Conservation (phyloP, 2,329 filamentous ascomycete genomes). For the Sporothrix brunneoviolacea region DNA sequence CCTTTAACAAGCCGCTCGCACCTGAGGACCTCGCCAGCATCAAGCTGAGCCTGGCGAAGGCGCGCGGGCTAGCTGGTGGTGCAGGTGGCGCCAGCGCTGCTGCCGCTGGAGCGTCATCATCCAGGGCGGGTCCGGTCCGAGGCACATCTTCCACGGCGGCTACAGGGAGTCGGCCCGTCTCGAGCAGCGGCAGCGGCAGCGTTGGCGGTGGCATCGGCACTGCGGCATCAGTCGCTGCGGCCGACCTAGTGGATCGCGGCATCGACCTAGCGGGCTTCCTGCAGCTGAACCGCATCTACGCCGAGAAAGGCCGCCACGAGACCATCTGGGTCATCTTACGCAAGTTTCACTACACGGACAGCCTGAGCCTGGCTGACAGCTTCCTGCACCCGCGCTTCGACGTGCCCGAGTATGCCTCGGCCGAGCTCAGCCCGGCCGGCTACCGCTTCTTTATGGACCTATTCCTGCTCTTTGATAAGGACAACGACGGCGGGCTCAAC, state of each 20-base stretch:
- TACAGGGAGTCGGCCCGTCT: conserved; percentile 4
- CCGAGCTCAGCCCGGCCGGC: conserved; percentile 86
- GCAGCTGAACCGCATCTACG: conserved; percentile 89
- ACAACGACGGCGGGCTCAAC: conserved; percentile 92
- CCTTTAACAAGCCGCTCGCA: conserved; percentile 81
- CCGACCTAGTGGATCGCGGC: conserved; percentile 45
- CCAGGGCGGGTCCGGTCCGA: background rate
- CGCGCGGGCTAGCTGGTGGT: conserved; percentile 54
- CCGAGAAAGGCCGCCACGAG: conserved; percentile 94
- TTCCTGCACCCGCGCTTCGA: conserved; percentile 94
- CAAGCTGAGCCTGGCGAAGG: conserved; percentile 74
- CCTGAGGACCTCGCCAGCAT: conserved; percentile 82
- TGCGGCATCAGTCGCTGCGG: background rate
- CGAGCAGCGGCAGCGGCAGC: conserved; percentile 8
- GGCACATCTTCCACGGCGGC: conserved; percentile 7
- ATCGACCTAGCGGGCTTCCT: conserved; percentile 81
- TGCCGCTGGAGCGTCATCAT: background rate
- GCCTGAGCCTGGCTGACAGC: conserved; percentile 79
- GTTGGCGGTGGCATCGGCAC: background rate
- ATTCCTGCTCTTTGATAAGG: conserved; percentile 91
- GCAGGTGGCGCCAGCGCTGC: conserved; percentile 60
- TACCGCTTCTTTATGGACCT: conserved; percentile 95
- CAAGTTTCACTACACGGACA: conserved; percentile 95
- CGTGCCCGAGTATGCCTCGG: conserved; percentile 84
- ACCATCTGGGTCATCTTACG: conserved; percentile 97